A percentile compares a stretch with the other conserved stretches of the same genome.
Evolutionary conservation across 345 rosid species (phyloP).

Genomic region (Melastoma malabathricum): DNA sequence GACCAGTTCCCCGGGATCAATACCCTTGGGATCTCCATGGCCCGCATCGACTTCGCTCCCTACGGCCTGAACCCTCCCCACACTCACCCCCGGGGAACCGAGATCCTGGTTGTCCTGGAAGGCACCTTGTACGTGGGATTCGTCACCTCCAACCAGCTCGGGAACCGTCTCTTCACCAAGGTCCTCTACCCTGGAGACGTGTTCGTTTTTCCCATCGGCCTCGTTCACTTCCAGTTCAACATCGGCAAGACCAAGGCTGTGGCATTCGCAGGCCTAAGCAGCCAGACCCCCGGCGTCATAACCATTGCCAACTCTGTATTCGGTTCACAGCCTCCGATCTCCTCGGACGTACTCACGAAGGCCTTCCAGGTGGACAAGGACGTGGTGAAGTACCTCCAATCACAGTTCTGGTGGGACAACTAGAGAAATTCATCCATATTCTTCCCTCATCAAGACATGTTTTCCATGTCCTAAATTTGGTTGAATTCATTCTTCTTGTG

Average conservation of each 20-base stretch:
- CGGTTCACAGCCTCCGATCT: conserved; percentile 8
- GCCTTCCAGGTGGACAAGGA: conserved; percentile 13
- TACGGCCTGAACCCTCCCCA: conserved; percentile 13
- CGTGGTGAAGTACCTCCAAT: conserved; percentile 6
- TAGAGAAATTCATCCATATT: no score
- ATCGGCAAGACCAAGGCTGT: conserved; percentile 8
- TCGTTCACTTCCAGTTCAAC: conserved; percentile 15
- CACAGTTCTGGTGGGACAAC: conserved; percentile 9
- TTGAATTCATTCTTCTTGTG: conserved; percentile 16
- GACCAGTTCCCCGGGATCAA: conserved; percentile 10
- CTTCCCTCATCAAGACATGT: no score
- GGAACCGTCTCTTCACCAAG: conserved; percentile 13
- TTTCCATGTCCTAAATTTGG: no score
- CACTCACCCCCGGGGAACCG: conserved; percentile 12
- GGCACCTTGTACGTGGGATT: conserved; percentile 11
- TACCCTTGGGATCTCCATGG: conserved; percentile 12
- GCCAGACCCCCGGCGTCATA: conserved; percentile 13
- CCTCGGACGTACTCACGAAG: conserved; percentile 5
- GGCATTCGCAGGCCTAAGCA: conserved; percentile 11
- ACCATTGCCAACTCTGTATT: conserved; percentile 8
- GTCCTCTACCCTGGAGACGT: conserved; percentile 10
- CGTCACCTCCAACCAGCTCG: conserved; percentile 13
- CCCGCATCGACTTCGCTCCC: conserved; percentile 7
- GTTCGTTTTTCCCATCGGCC: conserved; percentile 13
- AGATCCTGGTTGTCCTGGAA: conserved; percentile 7